Base-by-base conservation (phyloP, 768 basidiomycete species). In the Kwoniella sp. region DNA sequence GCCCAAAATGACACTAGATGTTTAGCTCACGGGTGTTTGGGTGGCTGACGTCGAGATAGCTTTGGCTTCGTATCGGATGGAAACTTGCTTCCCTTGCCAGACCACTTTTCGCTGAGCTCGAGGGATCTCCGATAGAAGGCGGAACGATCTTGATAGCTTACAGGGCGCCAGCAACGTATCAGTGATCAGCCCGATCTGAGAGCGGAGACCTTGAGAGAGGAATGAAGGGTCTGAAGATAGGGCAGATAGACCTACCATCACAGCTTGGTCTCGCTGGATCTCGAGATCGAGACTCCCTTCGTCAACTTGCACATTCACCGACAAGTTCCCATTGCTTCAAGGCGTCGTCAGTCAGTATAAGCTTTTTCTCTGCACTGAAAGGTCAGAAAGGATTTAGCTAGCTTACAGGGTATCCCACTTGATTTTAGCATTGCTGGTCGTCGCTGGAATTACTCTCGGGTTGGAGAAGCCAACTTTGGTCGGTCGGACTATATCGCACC, bases 331-430 rank as follows among this genome's bases (percentile, higher is more conserved):
- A 19, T 6, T 44, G 8, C 40, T 44, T 9, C 40, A 44, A 44
- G 13, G 13, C 6, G 6, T 13, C 40, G 17, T 9, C 40, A 33
- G 3, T 44, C 10, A 44, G 3, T 9, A 19, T 44, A 19, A 44
- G 40, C 40, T 33, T n/a, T n/a, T n/a, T n/a, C n/a, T n/a, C n/a
- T n/a, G n/a, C n/a, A n/a, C n/a, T n/a, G 33, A 6, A 33, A 33
- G 33, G 6, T 6, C 33, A 33, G 33, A 33, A 33, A 33, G 33
- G 7, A 6, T 33, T 13, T 33, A 33, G 33, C 33, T 19, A 33
- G 27, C 57, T 50, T 46, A 58, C 57, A 58, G 40, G 0, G 47
- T 25, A 22, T 50, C 25, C 57, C 57, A 58, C 36, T 58, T 58
- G 27, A 25, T 30, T 47, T 58, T 50, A 13, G 29, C 7, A 12